Conservation (phyloP, 768 basidiomycete genomes). For the Psilocybe sp. region DNA sequence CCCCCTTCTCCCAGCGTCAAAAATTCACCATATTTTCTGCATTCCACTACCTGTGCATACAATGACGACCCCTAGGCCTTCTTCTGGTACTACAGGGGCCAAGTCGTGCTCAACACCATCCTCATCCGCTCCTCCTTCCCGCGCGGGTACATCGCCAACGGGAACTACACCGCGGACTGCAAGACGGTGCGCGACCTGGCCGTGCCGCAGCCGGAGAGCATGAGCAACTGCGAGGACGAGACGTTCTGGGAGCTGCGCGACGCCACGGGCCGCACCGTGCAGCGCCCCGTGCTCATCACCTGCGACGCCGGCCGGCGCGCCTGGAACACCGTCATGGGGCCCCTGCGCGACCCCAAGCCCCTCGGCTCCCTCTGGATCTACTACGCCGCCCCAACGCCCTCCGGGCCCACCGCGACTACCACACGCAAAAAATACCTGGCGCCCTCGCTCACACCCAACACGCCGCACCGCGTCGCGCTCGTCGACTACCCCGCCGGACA, state of each 20-base stretch:
- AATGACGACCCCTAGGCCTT: slow-evolving; percentile 32
- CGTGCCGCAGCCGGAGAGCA: slow-evolving; percentile 20
- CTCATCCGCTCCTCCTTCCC: slow-evolving; percentile 44
- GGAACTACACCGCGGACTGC: slow-evolving; percentile 48
- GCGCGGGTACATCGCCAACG: slow-evolving; percentile 46
- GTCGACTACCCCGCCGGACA: slow-evolving; percentile 51
- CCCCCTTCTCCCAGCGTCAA: no score
- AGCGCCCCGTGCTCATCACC: slow-evolving; percentile 44
- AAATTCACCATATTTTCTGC: no score
- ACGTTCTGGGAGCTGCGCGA: slow-evolving; percentile 61
- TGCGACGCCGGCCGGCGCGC: slow-evolving; percentile 55
- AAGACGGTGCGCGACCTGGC: slow-evolving; percentile 30
- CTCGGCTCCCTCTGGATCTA: slow-evolving; percentile 65
- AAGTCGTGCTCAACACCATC: slow-evolving; percentile 37
- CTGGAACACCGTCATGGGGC: slow-evolving; percentile 83
- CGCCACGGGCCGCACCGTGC: slow-evolving; percentile 29
- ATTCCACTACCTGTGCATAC: no score
- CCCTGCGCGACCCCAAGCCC: slow-evolving; percentile 53
- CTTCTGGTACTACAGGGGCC: slow-evolving; percentile 43
- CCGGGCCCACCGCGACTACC: neutral
- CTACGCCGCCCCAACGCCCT: slow-evolving; percentile 5
- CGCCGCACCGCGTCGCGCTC: slow-evolving; percentile 40
- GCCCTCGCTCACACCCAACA: slow-evolving; percentile 8
- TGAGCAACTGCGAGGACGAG: slow-evolving; percentile 64
- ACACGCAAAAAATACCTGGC: slow-evolving; percentile 8